Conservation (phyloP, 164 flowering plant species). For the Stephania yunnanensis region DNA sequence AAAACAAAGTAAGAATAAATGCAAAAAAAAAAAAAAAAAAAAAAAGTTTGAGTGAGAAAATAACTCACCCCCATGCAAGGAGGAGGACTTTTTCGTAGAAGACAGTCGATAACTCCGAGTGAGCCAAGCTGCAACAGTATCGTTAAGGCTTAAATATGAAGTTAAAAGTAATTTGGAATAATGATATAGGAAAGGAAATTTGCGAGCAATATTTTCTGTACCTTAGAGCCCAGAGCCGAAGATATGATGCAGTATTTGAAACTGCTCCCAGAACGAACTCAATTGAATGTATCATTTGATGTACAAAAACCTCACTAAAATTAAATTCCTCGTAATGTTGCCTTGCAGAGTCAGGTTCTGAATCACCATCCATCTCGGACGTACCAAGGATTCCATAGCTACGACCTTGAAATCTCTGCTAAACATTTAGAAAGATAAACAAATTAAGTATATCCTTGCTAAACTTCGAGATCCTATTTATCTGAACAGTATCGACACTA, state of each 20-base stretch:
- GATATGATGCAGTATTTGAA: slow-evolving; percentile 95
- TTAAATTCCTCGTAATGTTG: slow-evolving; percentile 74
- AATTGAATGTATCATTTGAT: slow-evolving; percentile 93
- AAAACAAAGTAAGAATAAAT: background rate
- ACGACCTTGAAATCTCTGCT: slow-evolving; percentile 93
- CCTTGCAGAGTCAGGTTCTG: slow-evolving; percentile 78
- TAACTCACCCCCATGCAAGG: slow-evolving; percentile 83
- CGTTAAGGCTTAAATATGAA: slow-evolving; percentile 1
- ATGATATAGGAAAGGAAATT: slow-evolving; percentile 5
- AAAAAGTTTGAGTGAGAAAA: background rate
- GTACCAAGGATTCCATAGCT: slow-evolving; percentile 73
- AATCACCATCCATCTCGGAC: slow-evolving; percentile 73
- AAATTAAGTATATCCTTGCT: background rate
- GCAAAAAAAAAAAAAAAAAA: background rate
- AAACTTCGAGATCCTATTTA: too few species aligned
- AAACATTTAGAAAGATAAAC: slow-evolving; percentile 2
- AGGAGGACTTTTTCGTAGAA: slow-evolving; percentile 90
- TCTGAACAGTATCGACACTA: too few species aligned
- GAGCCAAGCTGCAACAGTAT: slow-evolving; percentile 69
- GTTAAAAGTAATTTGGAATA: background rate
- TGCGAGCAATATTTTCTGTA: slow-evolving; percentile 13
- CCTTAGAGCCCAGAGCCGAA: slow-evolving; percentile 97
- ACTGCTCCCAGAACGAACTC: slow-evolving; percentile 92
- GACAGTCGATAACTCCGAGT: slow-evolving; percentile 89
- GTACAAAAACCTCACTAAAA: slow-evolving; percentile 88